These are phyloP conservation scores for Wickerhamiella azymoides DNA, from an alignment of 805 yeast species.

Conservation along the genomic window DNA sequence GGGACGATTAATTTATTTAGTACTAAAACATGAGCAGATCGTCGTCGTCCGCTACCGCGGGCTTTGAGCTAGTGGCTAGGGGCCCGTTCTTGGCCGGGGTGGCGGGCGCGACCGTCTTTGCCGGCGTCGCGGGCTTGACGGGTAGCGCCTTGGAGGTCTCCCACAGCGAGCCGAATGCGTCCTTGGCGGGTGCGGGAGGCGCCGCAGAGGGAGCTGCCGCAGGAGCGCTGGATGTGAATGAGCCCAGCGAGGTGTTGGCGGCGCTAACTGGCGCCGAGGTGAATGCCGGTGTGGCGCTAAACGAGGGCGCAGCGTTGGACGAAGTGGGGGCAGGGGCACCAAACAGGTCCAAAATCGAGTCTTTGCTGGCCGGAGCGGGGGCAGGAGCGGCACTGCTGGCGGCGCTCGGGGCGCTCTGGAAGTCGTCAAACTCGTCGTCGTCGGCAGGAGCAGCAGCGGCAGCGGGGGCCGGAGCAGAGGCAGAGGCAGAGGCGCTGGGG, in stretches of 20 bases:
- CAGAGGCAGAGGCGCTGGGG: background rate
- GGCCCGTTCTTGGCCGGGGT: constrained; percentile 1
- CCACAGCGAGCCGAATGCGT: constrained; percentile 31
- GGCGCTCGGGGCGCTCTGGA: constrained; percentile 44
- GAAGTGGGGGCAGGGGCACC: constrained; percentile 9
- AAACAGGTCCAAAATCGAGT: constrained; percentile 18
- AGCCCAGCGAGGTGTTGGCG: background rate
- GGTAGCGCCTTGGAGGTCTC: constrained; percentile 20
- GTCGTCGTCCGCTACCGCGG: constrained; percentile 5
- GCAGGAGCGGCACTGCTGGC: constrained; percentile 15
- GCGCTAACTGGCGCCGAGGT: background rate
- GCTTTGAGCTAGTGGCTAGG: too few species aligned
- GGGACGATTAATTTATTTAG: constrained; percentile 2
- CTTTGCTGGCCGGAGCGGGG: constrained; percentile 12
- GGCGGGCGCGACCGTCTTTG: constrained; percentile 13
- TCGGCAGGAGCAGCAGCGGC: constrained; percentile 2
- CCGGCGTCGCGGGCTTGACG: constrained; percentile 15
- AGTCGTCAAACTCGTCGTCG: constrained; percentile 51
- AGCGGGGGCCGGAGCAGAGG: constrained; percentile 1
- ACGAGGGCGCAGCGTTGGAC: constrained; percentile 9
- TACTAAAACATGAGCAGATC: constrained; percentile 10
- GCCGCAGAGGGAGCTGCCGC: background rate
- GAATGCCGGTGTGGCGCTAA: constrained; percentile 8
- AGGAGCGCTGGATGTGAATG: background rate
- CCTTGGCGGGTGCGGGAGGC: constrained; percentile 18